Evolutionary conservation across 805 yeast species (phyloP), one percentile per base, ranked within the genome.

Genomic region (Priceomyces castillae): DNA sequence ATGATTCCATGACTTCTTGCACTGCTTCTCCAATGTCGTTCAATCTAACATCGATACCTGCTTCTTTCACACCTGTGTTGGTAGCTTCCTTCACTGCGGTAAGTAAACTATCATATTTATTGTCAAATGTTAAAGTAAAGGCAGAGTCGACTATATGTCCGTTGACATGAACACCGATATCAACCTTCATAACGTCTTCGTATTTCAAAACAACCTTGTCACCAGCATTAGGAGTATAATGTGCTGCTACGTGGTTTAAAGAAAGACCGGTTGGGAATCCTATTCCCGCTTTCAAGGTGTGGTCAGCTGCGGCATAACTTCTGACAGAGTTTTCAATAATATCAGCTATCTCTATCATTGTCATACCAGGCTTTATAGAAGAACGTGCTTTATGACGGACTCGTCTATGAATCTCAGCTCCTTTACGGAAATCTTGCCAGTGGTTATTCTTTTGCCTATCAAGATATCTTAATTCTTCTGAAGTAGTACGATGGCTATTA

Each of bases 231-330:
- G 99, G 99, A 0, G 98, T 92, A 67, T 90, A 94, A 63, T 94
- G 99, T 0, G 99, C 99, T 19, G 99, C 99, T 59, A 89, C 84
- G 59, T 90, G 86, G 67, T 94, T 94, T 50, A 92, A 65, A 1
- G 96, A 88, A 31, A 94, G 77, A 46, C 99, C 99, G n/a, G 97
- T 90, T 40, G 99, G 99, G 76, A 94, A 94, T 4, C 98, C 99
- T 56, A 90, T 81, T 31, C 99, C 99, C 14, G 89, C 94, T 42
- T 62, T 64, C 47, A 77, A 74, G 23, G 78, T 75, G 34, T 81
- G 74, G 54, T 82, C 84, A 40, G 84, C 84, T 34, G 77, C 84
- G 12, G 90, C 76, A 54, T 84, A 80, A 3, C 81, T 77, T 54
- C 98, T 77, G 6, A 86, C 85, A 0, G 92, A 78, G 59, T 89